Evolutionary conservation across 1,284 basidiomycete species (phyloP), one percentile per base, ranked within the genome.

Genomic region (Papiliotrema fonsecae): DNA sequence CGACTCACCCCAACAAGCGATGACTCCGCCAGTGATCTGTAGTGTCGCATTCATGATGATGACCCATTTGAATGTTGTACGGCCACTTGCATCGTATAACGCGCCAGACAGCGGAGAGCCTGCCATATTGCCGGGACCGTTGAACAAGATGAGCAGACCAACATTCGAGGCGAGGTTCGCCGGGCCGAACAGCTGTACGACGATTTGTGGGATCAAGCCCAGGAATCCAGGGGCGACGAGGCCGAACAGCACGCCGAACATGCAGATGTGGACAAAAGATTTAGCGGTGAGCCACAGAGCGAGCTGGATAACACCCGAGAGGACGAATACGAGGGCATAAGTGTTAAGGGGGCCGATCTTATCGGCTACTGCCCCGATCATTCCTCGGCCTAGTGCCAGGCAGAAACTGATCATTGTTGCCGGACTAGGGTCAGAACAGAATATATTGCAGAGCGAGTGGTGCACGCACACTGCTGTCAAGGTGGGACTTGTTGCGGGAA

Each of bases 121-220:
- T 16, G 52, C 51, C 2, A 64, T 31, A 24, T 56, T 56, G 7
- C 57, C 60, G 2, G 60, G 60, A 26, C 55, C 54, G 40, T 50
- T 58, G 24, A 55, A 43, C 11, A 61, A 47, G 13, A 61, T 48
- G 19, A 57, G 43, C 21, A 58, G 35, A 11, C 62, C 66, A 3
- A 64, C 59, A 37, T 68, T 68, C 4, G 58, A 59, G 13, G 66
- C 66, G 5, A 68, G 52, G 37, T 63, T 58, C 2, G 49, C 36
- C 0, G 61, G 57, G 2, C 66, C 66, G 35, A 68, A 64, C 4
- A 68, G 22, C 21, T 62, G 59, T 1, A 64, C 61, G 19, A 62
- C 57, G 27, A 64, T 62, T 42, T 65, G 62, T 1, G 66, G 66
- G 34, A 68, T 45, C 14, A 68, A 49, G 2, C 61, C 58, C 2